A percentile compares a stretch with the other conserved stretches of the same genome.
These are phyloP conservation scores for Aspergillus conjunctus DNA, from an alignment of 495 filamentous ascomycete species.

Conservation along the genomic window DNA sequence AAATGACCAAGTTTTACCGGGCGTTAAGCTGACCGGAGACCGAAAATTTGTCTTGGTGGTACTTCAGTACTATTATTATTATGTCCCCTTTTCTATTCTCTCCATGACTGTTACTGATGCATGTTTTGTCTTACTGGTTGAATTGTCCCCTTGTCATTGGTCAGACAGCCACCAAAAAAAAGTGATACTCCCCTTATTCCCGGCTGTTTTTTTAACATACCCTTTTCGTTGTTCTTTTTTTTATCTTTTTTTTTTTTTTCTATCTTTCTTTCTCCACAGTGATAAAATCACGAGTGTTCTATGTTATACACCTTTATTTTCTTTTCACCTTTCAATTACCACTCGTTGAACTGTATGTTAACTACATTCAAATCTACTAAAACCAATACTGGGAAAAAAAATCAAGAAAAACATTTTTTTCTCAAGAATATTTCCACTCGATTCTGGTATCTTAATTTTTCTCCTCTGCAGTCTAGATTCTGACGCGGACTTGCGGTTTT, in stretches of 20 bases:
- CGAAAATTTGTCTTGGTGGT: slow-evolving; percentile 15
- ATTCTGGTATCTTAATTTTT: slow-evolving; percentile 7
- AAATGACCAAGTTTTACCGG: slow-evolving; percentile 16
- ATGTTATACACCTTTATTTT: slow-evolving; percentile 14
- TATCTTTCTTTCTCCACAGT: slow-evolving; percentile 21
- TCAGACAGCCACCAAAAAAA: slow-evolving; percentile 25
- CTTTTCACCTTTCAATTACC: slow-evolving; percentile 24
- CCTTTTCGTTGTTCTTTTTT: slow-evolving; percentile 21
- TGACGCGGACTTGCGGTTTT: no score
- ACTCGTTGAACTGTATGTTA: slow-evolving; percentile 32
- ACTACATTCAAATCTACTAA: slow-evolving; percentile 20
- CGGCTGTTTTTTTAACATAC: slow-evolving; percentile 3
- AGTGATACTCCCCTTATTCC: slow-evolving; percentile 27
- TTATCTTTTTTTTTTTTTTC: slow-evolving; percentile 24
- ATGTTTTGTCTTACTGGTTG: slow-evolving; percentile 31
- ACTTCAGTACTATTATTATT: slow-evolving; percentile 23
- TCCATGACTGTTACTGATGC: slow-evolving; percentile 30
- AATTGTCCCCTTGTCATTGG: slow-evolving; percentile 41
- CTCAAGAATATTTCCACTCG: slow-evolving; percentile 3
- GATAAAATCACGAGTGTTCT: slow-evolving; percentile 30
- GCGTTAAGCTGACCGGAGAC: slow-evolving; percentile 12
- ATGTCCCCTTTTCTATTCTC: slow-evolving; percentile 24
- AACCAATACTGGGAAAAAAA: slow-evolving; percentile 19
- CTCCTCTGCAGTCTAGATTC: background rate
- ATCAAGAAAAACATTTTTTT: background rate